Base-by-base conservation (phyloP, 148 eudicot genomes). In the Nepenthes gracilis region DNA sequence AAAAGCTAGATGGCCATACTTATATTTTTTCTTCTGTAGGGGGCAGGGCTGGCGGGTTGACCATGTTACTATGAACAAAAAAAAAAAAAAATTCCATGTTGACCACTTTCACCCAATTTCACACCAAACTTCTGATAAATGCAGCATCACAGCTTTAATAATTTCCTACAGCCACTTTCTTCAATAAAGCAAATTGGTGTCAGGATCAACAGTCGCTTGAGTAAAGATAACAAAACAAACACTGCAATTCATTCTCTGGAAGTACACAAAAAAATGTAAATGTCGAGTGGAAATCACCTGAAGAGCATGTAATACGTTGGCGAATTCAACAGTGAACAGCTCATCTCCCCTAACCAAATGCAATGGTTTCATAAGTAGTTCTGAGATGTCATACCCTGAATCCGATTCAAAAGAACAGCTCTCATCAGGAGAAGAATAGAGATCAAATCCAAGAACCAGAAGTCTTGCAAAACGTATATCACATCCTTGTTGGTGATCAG, bases 381-480 rank as follows among this genome's bases (percentile, higher is more conserved):
- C 85, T 32, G 70, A 67, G 43, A 66, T 37, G 40, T 80, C 75
- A 38, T 9, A 10, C 43, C 70, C 50, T 9, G 69, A 69, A 69
- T 67, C 62, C 58, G 47, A 54, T 58, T 76, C 77, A 8, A 49
- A 59, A 37, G 40, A 14, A 51, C 48, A 55, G 62, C 61, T 55
- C 34, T 70, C 62, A 48, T 38, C 72, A 49, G 36, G 59, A 12
- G 74, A 61, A 54, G 83, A 55, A 71, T 56, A 83, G 43, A 88
- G 63, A 75, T 77, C 76, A 60, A 64, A 88, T 61, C 89, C 95
- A 63, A 79, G 70, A 47, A 71, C 65, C 57, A 78, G 72, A 59
- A 93, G 57, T 75, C 99, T 84, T 38, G 84, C 96, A 71, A 71
- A 76, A 64, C 90, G 68, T 64, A 93, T 72, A 61, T 93, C 90